Conservation (phyloP, 2,329 filamentous ascomycete genomes). For the Cladorrhinum sp. region DNA sequence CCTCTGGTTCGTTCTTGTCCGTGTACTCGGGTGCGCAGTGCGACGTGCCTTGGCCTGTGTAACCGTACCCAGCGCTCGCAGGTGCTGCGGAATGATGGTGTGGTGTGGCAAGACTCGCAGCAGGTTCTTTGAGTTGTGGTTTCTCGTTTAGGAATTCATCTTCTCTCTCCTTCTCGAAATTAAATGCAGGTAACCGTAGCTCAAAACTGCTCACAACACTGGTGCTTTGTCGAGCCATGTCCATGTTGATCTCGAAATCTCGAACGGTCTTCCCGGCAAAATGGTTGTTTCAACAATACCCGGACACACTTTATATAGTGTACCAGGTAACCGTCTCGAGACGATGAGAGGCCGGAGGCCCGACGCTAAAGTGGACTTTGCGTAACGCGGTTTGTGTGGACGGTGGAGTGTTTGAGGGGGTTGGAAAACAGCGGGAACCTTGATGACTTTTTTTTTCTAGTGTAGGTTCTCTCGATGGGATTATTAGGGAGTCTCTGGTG, state of each 20-base stretch:
- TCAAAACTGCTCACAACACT: conserved; percentile 36
- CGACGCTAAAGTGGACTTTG: conserved; percentile 3
- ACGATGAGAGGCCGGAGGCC: conserved; percentile 16
- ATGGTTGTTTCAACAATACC: conserved; percentile 18
- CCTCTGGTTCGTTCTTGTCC: conserved; percentile 10
- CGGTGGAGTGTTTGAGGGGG: background rate
- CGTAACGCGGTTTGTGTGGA: background rate
- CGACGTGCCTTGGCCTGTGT: background rate
- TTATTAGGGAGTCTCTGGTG: background rate
- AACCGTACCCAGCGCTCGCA: too few relatives aligned
- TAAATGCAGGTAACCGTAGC: conserved; percentile 37
- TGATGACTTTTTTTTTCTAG: background rate
- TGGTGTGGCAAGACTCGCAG: background rate
- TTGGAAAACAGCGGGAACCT: background rate
- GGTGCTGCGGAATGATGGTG: too few relatives aligned
- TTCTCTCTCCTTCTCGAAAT: conserved; percentile 14
- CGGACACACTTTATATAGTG: background rate
- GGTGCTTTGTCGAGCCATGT: conserved; percentile 28
- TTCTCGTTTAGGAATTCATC: background rate
- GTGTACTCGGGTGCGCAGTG: background rate
- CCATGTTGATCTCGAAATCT: conserved; percentile 9
- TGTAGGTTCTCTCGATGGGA: background rate
- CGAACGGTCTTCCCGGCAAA: conserved; percentile 11
- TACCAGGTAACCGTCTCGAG: conserved; percentile 5
- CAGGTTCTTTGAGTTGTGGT: background rate